Base-by-base conservation (phyloP, 176 grass and related monocot species). In the Leersia perrieri region DNA sequence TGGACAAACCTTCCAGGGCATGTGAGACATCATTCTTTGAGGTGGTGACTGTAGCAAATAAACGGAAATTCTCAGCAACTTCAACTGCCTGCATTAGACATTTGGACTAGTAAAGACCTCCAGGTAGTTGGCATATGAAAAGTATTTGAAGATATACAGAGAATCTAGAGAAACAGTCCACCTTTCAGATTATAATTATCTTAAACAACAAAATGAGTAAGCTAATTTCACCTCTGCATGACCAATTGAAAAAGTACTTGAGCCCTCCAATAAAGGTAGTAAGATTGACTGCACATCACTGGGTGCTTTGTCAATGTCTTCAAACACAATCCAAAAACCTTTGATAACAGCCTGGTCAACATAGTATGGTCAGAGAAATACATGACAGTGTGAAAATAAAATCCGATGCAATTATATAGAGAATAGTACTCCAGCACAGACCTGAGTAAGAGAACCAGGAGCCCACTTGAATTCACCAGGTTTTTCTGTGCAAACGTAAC, bases 231-330 rank as follows among this genome's bases (percentile, higher is more conserved):
- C 95, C 90, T 98, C 90, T 73, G 92, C 90, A 68, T 91, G 92
- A 68, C 92, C 90, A 40, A 93, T 92, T 67, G 88, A 75, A 74
- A 98, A 98, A 33, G 78, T 85, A 79, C 60, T 89, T 74, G 90
- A 87, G 77, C 95, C 92, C 88, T 98, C 92, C 84, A 98, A 83
- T 61, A 98, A 83, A 33, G 95, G 95, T 68, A 98, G 63, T 80
- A 98, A 82, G 28, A 93, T 84, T 87, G 95, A 92, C 39, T 92
- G 92, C 60, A 98, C 85, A 76, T 98, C 92, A 86, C 65, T 94
- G 71, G 95, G 92, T 68, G 95, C 90, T 86, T 94, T 98, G 88
- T 98, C 92, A 49, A 98, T 92, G 83, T 98, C 92, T 89, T 98
- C 88, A 86, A 98, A 92, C 77, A 92, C 90, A 79, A 98, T 88